Base-by-base conservation (phyloP, 495 filamentous ascomycete species). In the Penicillium samsonianum region DNA sequence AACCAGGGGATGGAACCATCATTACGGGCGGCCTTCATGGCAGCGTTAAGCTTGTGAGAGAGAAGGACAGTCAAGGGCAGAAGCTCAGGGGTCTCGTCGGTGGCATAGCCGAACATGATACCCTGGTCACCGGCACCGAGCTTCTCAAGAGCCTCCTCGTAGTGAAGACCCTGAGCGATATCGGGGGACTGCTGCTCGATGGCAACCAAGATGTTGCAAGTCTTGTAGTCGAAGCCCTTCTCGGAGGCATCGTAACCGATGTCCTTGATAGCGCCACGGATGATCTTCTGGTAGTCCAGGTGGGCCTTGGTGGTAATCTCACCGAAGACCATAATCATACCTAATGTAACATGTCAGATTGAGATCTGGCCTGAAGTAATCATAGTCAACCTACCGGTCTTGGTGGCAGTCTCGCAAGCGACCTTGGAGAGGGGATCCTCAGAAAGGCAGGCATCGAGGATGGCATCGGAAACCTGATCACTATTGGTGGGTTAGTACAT, bases 151-250 rank as follows among this genome's bases (percentile, higher is more conserved):
- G 90, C 91, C 79, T 96, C 82, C 50, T 98, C 94, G 70, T 94
- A 93, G 79, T 96, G 90, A 26, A 98, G 88, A 82, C 94, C 94
- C 78, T 97, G 93, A 65, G 94, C 94, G 67, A 98, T 98, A 81
- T 98, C 94, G 61, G 93, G 90, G 56, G 93, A 97, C 80, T 98
- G 94, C 79, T 98, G 87, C 87, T 98, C 94, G 78, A 98, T 97
- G 81, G 93, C 94, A 67, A 97, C 92, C 63, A 98, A 82, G 66
- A 98, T 86, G 82, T 97, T 98, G 83, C 89, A 92, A 65, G 94
- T 98, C 87, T 98, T 98, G 90, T 96, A 96, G 81, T 98, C 94
- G 82, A 98, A 98, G 43, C 94, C 94, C 85, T 98, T 98, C 70
- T 85, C 84, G 52, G 93, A 97, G 74, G 86, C 82, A 81, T 98